These are phyloP conservation scores for Dalbergia cochinchinensis DNA, from an alignment of 306 rosid species.

Conservation along the genomic window DNA sequence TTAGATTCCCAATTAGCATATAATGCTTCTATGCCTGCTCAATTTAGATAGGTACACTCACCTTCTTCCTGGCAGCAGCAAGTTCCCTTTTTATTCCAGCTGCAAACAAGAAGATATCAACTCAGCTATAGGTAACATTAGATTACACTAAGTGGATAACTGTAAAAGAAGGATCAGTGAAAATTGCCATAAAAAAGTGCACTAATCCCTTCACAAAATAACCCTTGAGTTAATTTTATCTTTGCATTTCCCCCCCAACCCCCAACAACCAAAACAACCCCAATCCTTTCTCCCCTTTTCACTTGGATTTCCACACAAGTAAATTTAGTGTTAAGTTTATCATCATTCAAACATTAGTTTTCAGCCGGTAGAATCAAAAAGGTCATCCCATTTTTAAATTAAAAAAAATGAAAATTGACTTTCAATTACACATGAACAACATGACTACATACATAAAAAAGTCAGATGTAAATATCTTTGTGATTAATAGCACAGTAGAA, in stretches of 20 bases:
- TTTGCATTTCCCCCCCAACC: background rate
- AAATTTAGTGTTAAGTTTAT: constrained; percentile 4
- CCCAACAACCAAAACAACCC: no score
- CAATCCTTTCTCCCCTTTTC: background rate
- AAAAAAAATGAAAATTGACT: background rate
- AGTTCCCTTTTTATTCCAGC: constrained; percentile 90
- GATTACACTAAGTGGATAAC: background rate
- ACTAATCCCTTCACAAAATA: background rate
- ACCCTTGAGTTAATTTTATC: background rate
- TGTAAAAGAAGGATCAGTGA: constrained; percentile 14
- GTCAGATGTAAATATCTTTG: background rate
- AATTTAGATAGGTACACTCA: constrained; percentile 42
- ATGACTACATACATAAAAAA: background rate
- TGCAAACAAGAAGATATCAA: constrained; percentile 53
- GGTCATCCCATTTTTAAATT: background rate
- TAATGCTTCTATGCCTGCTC: constrained; percentile 7
- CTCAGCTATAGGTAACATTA: constrained; percentile 35
- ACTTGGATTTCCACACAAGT: constrained; percentile 6
- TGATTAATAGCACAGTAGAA: background rate
- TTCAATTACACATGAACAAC: constrained; percentile 13
- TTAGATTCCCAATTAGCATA: constrained; percentile 1
- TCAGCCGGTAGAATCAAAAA: background rate
- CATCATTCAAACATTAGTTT: constrained; percentile 16
- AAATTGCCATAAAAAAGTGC: background rate
- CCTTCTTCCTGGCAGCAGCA: constrained; percentile 81